A percentile compares a stretch with the other conserved stretches of the same genome.
phyloP scores from a whole-genome alignment of 345 rosid genomes.

The Trapa incisa region DNA sequence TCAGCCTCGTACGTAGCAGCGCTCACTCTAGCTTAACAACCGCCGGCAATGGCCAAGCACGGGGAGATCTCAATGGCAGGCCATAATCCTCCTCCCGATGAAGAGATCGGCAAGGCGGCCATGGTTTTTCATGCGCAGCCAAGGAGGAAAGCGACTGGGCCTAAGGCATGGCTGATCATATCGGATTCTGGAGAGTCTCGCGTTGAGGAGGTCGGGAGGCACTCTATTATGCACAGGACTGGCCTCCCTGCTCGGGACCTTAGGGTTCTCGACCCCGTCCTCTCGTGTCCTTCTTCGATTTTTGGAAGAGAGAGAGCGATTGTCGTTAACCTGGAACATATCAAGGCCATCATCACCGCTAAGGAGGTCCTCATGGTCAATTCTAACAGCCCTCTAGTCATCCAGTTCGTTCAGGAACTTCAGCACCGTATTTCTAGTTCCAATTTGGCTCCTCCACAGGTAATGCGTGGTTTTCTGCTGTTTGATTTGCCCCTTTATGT shows the following conservation, averaged over 20 bases:
- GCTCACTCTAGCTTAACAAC: background rate
- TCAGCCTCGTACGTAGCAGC: background rate
- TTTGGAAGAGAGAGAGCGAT: constrained; percentile 41
- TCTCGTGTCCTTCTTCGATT: constrained; percentile 43
- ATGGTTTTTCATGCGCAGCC: constrained; percentile 3
- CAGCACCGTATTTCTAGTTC: constrained; percentile 18
- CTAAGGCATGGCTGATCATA: constrained; percentile 28
- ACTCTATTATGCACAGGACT: constrained; percentile 36
- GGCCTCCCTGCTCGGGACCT: constrained; percentile 46
- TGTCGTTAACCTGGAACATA: constrained; percentile 39
- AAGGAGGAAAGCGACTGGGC: constrained; percentile 22
- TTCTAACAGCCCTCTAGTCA: constrained; percentile 26
- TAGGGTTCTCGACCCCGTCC: constrained; percentile 35
- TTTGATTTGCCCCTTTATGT: background rate
- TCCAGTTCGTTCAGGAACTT: constrained; percentile 29
- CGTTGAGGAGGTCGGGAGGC: constrained; percentile 31
- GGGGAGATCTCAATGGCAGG: background rate
- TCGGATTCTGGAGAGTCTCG: constrained; percentile 21
- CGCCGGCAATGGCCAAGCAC: background rate
- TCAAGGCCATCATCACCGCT: constrained; percentile 41
- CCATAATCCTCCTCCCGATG: background rate
- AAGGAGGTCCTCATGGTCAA: constrained; percentile 32
- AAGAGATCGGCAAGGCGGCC: background rate
- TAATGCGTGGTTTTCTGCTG: background rate
- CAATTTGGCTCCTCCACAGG: constrained; percentile 9